Conservation (phyloP, 2,329 filamentous ascomycete genomes). For the Zasmidium cellare region DNA sequence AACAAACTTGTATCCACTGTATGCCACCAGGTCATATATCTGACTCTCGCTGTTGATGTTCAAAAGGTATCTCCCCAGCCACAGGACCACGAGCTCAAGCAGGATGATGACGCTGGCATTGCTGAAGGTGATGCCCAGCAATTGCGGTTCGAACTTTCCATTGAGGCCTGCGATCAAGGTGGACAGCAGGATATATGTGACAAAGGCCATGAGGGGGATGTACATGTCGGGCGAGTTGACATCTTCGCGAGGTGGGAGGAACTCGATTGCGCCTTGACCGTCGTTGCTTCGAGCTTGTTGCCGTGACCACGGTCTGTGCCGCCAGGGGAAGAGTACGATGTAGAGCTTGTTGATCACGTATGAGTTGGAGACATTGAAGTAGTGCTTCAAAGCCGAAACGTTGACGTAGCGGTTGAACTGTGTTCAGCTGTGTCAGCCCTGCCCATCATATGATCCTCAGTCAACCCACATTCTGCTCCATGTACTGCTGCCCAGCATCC, state of each 20-base stretch:
- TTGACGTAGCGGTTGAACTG: slow-evolving; percentile 83
- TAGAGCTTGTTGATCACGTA: slow-evolving; percentile 94
- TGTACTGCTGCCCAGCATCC: slow-evolving; percentile 86
- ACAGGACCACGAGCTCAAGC: slow-evolving; percentile 85
- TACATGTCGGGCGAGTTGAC: slow-evolving; percentile 97
- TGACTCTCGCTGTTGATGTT: slow-evolving; percentile 94
- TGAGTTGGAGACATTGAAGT: slow-evolving; percentile 98
- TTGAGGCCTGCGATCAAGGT: slow-evolving; percentile 86
- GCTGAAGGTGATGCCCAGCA: slow-evolving; percentile 85
- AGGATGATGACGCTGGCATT: slow-evolving; percentile 79
- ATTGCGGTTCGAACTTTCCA: slow-evolving; percentile 89
- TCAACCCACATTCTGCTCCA: slow-evolving; percentile 83
- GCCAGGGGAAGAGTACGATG: slow-evolving; percentile 94
- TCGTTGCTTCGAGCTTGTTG: slow-evolving; percentile 69
- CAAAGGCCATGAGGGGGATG: slow-evolving; percentile 95
- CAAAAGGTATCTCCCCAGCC: slow-evolving; percentile 89
- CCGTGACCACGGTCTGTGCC: slow-evolving; percentile 95
- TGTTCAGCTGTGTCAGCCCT: background rate
- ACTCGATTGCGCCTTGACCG: slow-evolving; percentile 57
- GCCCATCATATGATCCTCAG: background rate
- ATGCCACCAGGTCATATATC: slow-evolving; percentile 89
- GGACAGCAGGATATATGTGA: slow-evolving; percentile 94
- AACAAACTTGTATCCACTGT: slow-evolving; percentile 98
- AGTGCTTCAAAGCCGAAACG: slow-evolving; percentile 91
- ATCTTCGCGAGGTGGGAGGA: slow-evolving; percentile 89